Evolutionary conservation across 768 basidiomycete species (phyloP).

Genomic region (Pulveroboletus sp.): DNA sequence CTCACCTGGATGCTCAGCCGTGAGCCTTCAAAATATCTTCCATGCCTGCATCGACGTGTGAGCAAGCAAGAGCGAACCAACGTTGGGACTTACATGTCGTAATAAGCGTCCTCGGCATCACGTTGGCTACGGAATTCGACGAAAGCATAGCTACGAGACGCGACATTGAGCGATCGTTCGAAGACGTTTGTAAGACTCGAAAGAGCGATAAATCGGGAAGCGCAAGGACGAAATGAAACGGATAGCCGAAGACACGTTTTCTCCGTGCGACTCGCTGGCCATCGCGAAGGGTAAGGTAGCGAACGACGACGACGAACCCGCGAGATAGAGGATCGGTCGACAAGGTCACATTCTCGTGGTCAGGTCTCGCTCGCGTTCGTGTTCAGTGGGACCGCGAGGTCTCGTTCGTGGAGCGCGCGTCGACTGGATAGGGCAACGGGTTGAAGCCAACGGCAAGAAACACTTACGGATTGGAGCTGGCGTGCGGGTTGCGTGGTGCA

Average conservation of each 20-base stretch:
- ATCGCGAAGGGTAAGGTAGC: conserved; percentile 22
- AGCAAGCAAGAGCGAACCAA: conserved; percentile 2
- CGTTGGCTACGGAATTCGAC: conserved; percentile 78
- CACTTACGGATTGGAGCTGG: conserved; percentile 82
- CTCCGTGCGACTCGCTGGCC: conserved; percentile 23
- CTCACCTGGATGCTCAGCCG: conserved; percentile 73
- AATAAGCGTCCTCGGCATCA: conserved; percentile 81
- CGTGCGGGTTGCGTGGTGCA: conserved; percentile 76
- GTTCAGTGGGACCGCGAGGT: conserved; percentile 22
- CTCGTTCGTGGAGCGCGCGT: conserved; percentile 33
- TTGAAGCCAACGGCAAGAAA: conserved; percentile 21
- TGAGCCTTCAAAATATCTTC: conserved; percentile 68
- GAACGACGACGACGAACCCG: conserved; percentile 29
- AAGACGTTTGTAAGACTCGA: conserved; percentile 34
- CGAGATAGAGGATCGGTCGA: conserved; percentile 31
- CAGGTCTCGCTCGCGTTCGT: conserved; percentile 31
- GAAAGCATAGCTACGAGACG: conserved; percentile 76
- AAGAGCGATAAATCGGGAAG: conserved; percentile 31
- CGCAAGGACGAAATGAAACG: conserved; percentile 26
- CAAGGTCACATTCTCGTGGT: conserved; percentile 17
- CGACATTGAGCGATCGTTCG: conserved; percentile 58
- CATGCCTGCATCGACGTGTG: conserved; percentile 53
- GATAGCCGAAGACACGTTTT: conserved; percentile 29
- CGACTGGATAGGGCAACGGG: conserved; percentile 38
- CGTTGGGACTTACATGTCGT: conserved; percentile 63